Conservation (phyloP, 2,329 filamentous ascomycete species). For the Malbranchea cinnamomea region DNA sequence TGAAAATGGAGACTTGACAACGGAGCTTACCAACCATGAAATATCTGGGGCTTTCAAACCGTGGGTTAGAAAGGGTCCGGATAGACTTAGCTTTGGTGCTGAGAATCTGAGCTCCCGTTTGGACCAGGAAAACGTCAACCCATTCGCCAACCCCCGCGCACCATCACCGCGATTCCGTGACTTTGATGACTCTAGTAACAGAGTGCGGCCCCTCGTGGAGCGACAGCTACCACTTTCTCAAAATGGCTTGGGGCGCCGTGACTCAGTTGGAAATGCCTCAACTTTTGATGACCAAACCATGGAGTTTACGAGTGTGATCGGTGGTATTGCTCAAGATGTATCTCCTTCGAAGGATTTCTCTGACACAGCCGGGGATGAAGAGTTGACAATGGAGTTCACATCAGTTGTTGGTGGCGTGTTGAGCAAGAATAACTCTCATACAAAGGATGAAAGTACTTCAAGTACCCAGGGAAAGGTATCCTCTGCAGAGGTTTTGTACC, state of each 20-base stretch:
- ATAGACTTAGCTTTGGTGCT: constrained; percentile 27
- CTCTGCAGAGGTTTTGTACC: neutral
- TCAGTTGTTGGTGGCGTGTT: constrained; percentile 29
- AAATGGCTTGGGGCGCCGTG: no score
- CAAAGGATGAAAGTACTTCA: no score
- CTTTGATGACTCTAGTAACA: neutral
- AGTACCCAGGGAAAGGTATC: no score
- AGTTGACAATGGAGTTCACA: constrained; percentile 35
- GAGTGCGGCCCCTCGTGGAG: neutral
- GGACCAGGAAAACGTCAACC: constrained; percentile 32
- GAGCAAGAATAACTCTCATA: constrained; percentile 12
- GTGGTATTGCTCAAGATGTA: constrained; percentile 20
- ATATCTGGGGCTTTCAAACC: constrained; percentile 35
- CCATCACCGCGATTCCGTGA: constrained; percentile 4
- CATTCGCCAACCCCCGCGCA: constrained; percentile 13
- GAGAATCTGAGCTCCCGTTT: constrained; percentile 27
- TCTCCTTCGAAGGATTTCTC: constrained; percentile 15
- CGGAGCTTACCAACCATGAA: constrained; percentile 57
- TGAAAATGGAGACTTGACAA: constrained; percentile 54
- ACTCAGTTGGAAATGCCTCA: constrained; percentile 26
- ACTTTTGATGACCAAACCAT: constrained; percentile 34
- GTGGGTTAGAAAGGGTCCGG: constrained; percentile 29
- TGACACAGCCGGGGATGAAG: constrained; percentile 25
- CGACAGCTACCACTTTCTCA: no score
- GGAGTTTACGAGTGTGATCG: constrained; percentile 32